These are phyloP conservation scores for Hsuehochloa calcarea DNA, from an alignment of 176 grass and related monocot species.

Conservation along the genomic window DNA sequence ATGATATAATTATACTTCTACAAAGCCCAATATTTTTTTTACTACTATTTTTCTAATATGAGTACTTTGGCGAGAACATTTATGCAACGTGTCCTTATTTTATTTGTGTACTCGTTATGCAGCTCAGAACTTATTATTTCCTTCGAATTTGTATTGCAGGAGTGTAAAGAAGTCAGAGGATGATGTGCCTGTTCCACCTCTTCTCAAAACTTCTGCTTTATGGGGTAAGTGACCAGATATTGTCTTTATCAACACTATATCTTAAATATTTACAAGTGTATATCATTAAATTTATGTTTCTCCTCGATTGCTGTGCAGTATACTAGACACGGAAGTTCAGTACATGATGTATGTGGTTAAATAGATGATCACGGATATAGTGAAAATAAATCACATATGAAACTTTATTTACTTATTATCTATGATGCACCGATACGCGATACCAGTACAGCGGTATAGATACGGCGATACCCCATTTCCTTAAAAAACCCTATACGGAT, in stretches of 20 bases:
- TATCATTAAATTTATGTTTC: not conserved
- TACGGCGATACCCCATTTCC: too few relatives aligned
- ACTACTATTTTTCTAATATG: not conserved
- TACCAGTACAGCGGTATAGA: too few relatives aligned
- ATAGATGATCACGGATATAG: not conserved
- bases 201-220: conserved; percentile 81
- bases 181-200: conserved; percentile 92
- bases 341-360: not conserved
- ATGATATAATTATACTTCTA: not conserved
- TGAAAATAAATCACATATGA: not conserved
- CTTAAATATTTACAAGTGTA: not conserved
- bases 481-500: too few relatives aligned
- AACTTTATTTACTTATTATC: too few relatives aligned
- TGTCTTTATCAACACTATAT: not conserved
- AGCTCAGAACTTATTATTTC: not conserved
- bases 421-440: too few relatives aligned
- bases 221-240: conserved; percentile 64
- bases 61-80: not conserved
- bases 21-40: not conserved
- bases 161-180: conserved; percentile 90
- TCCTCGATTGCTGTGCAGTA: not conserved
- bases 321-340: conserved; percentile 7
- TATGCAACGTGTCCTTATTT: not conserved
- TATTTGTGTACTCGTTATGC: not conserved
- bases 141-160: conserved; percentile 49